Base-by-base conservation (phyloP, 192 early-diverging fungal species). In the Entomortierella beljakovae region DNA sequence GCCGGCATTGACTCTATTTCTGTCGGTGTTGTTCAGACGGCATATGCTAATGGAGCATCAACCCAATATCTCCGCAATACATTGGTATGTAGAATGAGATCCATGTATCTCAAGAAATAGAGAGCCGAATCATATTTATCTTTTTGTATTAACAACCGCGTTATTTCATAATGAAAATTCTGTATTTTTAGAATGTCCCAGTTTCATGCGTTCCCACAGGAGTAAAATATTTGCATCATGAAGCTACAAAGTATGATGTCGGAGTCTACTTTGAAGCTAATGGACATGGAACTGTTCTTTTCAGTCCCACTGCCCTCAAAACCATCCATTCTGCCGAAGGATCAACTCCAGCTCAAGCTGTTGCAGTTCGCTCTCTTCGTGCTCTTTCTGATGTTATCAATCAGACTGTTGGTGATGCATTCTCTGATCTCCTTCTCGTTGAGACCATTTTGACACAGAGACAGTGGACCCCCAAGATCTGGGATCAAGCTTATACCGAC, bases 231-330 rank as follows among this genome's bases (percentile, higher is more conserved):
- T 86, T 99, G 71, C 98, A 99, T 77, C 98, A 99, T 81, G 97
- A 96, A 68, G 98, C 98, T 32, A 92, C 95, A 81, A 92, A 94
- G 71, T 99, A 95, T 83, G 95, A 97, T 82, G 92, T 99, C 68
- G 98, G 98, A 77, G 96, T 98, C 42, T 99, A 99, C 88, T 99
- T 99, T 92, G 98, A 99, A 83, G 98, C 98, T 46, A 99, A 99
- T 70, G 98, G 98, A 61, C 98, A 99, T 80, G 98, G 98, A 57
- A 99, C 98, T 22, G 93, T 98, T 51, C 86, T 99, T 65, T 99
- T 99, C 83, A 99, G 94, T 80, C 71, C 88, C 46, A 77, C 73
- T 5, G 93, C 93, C 20, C 82, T 90, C 58, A 91, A 92, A 61
- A 92, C 94, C 8, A 95, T 98, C 80, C 83, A 89, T 58, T 81